Percentiles rank a stretch among this genome's conserved stretches.
Conservation (phyloP, 495 filamentous ascomycete genomes). For the Xylaria nigripes region DNA sequence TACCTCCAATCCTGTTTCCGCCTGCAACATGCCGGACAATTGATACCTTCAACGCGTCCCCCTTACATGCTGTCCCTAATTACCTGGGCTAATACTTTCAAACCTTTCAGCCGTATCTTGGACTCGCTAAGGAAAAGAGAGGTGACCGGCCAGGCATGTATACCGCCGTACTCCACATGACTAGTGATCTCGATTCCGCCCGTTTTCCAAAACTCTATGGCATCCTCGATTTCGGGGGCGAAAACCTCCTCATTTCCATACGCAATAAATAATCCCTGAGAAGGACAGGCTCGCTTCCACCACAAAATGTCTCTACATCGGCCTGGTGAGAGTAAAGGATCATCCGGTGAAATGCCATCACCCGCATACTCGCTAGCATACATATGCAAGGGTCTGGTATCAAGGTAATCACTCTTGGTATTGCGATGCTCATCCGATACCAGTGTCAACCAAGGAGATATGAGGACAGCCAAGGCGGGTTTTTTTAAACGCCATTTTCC, state of each 20-base stretch:
- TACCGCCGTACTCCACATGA: slow-evolving; percentile 48
- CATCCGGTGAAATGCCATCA: slow-evolving; percentile 31
- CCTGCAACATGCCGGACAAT: not conserved
- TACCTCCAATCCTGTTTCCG: not conserved
- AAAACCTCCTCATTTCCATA: slow-evolving; percentile 69
- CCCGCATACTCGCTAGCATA: slow-evolving; percentile 62
- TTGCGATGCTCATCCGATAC: slow-evolving; percentile 47
- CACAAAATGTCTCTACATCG: slow-evolving; percentile 51
- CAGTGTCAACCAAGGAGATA: slow-evolving; percentile 55
- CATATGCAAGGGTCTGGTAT: slow-evolving; percentile 43
- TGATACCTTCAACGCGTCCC: not conserved
- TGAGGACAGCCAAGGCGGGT: slow-evolving; percentile 46
- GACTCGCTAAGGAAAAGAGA: slow-evolving; percentile 54
- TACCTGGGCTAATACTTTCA: slow-evolving; percentile 46
- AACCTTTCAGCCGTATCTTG: slow-evolving; percentile 48
- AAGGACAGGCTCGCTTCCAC: slow-evolving; percentile 56
- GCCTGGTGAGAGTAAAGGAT: slow-evolving; percentile 59
- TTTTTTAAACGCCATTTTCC: slow-evolving; percentile 19
- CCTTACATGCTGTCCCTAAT: slow-evolving; percentile 30
- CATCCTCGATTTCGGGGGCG: slow-evolving; percentile 49
- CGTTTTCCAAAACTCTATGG: slow-evolving; percentile 41
- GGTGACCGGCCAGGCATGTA: slow-evolving; percentile 76
- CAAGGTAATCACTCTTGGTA: slow-evolving; percentile 55
- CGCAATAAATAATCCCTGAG: slow-evolving; percentile 50
- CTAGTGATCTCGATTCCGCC: slow-evolving; percentile 40